phyloP scores from a whole-genome alignment of 2,329 filamentous ascomycete species.

The Boeremia exigua region DNA sequence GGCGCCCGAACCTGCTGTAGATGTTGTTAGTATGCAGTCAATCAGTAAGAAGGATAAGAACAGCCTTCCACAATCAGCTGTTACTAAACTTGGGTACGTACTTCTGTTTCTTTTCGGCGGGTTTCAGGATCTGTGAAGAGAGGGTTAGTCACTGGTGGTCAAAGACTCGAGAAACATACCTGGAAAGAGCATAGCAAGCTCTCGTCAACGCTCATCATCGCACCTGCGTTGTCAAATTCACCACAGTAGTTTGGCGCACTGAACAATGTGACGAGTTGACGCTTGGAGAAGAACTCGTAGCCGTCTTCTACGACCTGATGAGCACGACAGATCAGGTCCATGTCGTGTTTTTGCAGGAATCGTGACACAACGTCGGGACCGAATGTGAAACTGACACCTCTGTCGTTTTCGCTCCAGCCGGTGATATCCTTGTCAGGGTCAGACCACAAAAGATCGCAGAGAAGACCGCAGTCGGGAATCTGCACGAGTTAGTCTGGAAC shows the following conservation, averaged over 20 bases:
- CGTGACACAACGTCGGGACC: constrained; percentile 95
- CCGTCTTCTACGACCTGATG: constrained; percentile 99
- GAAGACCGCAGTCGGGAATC: constrained; percentile 97
- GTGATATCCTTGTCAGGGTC: constrained; percentile 99
- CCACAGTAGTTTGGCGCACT: constrained; percentile 99
- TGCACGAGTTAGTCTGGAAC: constrained; percentile 57
- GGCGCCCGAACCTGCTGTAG: constrained; percentile 92
- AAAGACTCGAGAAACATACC: constrained; percentile 58
- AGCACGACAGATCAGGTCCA: constrained; percentile 98
- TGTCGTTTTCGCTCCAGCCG: constrained; percentile 98
- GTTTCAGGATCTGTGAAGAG: constrained; percentile 83
- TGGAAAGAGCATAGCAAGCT: constrained; percentile 99
- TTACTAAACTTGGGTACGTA: constrained; percentile 82
- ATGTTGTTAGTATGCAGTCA: constrained; percentile 57
- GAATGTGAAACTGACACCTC: constrained; percentile 98
- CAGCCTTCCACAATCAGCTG: constrained; percentile 71
- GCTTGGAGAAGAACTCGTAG: constrained; percentile 99
- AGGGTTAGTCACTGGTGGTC: constrained; percentile 26
- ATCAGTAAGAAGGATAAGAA: not conserved
- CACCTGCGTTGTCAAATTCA: constrained; percentile 98
- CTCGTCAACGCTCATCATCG: constrained; percentile 99
- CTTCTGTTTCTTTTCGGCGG: constrained; percentile 99
- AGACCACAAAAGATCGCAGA: constrained; percentile 98
- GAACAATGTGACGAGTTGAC: constrained; percentile 95
- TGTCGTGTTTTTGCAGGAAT: constrained; percentile 98